These are phyloP conservation scores for Pelagophyceae sp. DNA, from an alignment of 352 stramenopile species.

Conservation along the genomic window DNA sequence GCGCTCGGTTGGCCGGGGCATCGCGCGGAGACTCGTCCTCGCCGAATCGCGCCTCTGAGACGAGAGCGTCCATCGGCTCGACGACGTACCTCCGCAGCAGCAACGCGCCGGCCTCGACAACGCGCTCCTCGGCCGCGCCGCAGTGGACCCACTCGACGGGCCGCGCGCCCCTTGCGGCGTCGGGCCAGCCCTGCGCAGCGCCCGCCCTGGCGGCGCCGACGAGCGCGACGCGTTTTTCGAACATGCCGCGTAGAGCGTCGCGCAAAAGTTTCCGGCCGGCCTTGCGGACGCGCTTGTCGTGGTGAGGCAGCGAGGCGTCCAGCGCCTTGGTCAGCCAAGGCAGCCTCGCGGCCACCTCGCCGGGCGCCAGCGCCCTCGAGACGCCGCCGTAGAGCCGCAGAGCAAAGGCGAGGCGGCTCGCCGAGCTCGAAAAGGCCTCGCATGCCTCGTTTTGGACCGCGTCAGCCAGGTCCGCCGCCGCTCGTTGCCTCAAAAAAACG, in stretches of 20 bases:
- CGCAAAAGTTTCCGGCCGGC: background rate
- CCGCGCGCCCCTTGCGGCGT: background rate
- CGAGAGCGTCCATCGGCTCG: background rate
- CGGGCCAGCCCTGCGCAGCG: background rate
- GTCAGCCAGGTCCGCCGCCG: background rate
- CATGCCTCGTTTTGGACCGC: background rate
- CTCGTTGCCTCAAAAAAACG: background rate
- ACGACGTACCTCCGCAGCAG: background rate
- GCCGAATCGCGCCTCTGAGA: background rate
- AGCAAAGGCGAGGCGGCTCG: background rate
- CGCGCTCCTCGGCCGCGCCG: background rate
- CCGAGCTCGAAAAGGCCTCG: background rate
- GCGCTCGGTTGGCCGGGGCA: background rate
- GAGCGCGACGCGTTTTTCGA: background rate
- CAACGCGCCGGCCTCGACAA: background rate
- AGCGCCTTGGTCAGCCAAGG: background rate
- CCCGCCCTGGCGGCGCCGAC: background rate
- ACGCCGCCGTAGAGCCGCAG: background rate
- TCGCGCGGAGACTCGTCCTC: background rate
- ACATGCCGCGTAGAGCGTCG: constrained; percentile 3
- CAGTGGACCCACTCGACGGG: background rate
- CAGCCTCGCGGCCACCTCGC: background rate
- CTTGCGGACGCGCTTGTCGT: constrained; percentile 1
- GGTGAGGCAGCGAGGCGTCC: background rate
- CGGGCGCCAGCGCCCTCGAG: background rate